A percentile compares a stretch with the other conserved stretches of the same genome.
These are phyloP conservation scores for Circinella umbellata DNA, from an alignment of 371 early-diverging fungal species.

Conservation along the genomic window DNA sequence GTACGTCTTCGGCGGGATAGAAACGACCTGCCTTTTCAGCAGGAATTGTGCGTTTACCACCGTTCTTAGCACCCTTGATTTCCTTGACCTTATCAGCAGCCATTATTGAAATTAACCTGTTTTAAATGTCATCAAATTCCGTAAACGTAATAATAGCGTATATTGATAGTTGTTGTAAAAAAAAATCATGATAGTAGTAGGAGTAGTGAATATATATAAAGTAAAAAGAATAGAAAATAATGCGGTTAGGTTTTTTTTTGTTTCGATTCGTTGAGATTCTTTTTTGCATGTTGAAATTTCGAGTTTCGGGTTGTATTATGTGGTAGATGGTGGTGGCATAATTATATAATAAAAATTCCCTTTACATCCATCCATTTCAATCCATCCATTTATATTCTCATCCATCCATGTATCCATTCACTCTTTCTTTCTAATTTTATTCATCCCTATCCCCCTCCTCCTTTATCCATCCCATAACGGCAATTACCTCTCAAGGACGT, in stretches of 20 bases:
- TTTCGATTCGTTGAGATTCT: neutral
- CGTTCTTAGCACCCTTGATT: slow-evolving; percentile 88
- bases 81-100: slow-evolving; percentile 72
- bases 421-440: neutral
- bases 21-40: slow-evolving; percentile 78
- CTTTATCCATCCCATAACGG: neutral
- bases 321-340: no score
- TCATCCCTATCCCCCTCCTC: neutral
- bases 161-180: no score
- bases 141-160: no score
- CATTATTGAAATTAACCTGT: slow-evolving; percentile 40
- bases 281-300: neutral
- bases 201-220: no score
- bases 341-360: neutral
- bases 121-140: no score
- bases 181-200: no score
- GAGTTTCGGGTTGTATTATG: neutral
- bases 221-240: no score
- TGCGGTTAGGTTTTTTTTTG: neutral
- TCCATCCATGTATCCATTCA: neutral
- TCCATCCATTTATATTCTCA: slow-evolving; percentile 13
- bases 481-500: slow-evolving; percentile 8
- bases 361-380: slow-evolving; percentile 13
- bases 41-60: slow-evolving; percentile 76
- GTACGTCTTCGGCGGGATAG: slow-evolving; percentile 89